These are phyloP conservation scores for Physcia stellaris DNA, from an alignment of 495 filamentous ascomycete species.

Conservation along the genomic window DNA sequence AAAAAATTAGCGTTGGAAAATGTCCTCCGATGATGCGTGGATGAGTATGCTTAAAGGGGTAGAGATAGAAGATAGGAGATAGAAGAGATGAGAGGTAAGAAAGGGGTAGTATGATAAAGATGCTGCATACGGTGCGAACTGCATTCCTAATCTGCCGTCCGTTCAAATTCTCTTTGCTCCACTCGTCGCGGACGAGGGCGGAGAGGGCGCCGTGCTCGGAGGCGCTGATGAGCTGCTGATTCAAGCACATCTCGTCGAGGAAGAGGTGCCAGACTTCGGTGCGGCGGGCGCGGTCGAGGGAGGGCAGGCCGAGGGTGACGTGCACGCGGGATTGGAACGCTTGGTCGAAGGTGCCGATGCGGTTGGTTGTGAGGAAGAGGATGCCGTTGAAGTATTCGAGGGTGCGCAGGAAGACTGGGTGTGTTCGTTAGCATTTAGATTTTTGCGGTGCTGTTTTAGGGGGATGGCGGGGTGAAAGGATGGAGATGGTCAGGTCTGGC, in stretches of 20 bases:
- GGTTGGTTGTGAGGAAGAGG: constrained; percentile 44
- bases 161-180: constrained; percentile 12
- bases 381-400: constrained; percentile 46
- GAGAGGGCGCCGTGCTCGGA: neutral
- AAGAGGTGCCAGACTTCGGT: constrained; percentile 10
- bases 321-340: constrained; percentile 39
- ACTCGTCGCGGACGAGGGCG: constrained; percentile 3
- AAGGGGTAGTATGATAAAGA: too few relatives aligned
- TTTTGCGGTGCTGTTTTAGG: too few relatives aligned
- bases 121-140: too few relatives aligned
- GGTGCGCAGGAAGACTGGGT: constrained; percentile 33
- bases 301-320: constrained; percentile 18
- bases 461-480: neutral
- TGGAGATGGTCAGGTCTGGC: neutral
- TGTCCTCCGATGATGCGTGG: too few relatives aligned
- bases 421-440: neutral
- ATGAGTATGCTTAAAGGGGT: too few relatives aligned
- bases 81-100: too few relatives aligned
- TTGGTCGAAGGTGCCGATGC: constrained; percentile 31
- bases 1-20: too few relatives aligned
- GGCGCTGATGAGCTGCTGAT: constrained; percentile 1
- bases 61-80: too few relatives aligned
- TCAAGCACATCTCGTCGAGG: constrained; percentile 8
- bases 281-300: constrained; percentile 8
- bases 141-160: constrained; percentile 15